Base-by-base conservation (phyloP, 345 rosid genomes). In the Clarkia xantiana region DNA sequence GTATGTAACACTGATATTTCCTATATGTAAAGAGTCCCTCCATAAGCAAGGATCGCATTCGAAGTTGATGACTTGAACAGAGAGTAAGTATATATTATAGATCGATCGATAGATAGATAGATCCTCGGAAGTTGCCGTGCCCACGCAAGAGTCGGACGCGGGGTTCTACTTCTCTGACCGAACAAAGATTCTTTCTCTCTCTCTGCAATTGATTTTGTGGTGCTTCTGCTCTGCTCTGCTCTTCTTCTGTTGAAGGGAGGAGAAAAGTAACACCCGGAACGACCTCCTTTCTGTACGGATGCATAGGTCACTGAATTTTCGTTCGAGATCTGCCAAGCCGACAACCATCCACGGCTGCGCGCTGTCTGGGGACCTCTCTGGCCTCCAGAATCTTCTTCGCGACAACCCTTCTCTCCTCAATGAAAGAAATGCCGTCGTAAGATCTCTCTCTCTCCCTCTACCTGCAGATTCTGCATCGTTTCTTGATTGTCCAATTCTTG, bases 351-450 rank as follows among this genome's bases (percentile, higher is more conserved):
- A 93, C 67, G 78, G 66, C 64, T 82, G 64, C 56, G 94, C 96
- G 42, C 97, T 75, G 56, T 74, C 84, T 16, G 99, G 99, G n/a
- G 91, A 93, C 70, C 78, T 84, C 56, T 53, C 66, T 42, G 65
- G 65, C 15, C 62, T 87, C 60, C 94, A 78, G 65, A 82, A 61
- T 61, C 74, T 93, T 41, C 84, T 93, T 53, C 71, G 72, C 10
- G 80, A 65, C 52, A 73, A 71, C 46, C 81, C 86, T 53, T 74
- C 69, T 69, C 91, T 93, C 62, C 79, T 93, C 68, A 80, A 93
- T 53, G 94, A 84, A 46, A 66, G 91, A 45, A 91, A 86, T 59
- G 84, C 99, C 53, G 94, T 84, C 39, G 99, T 87, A 71, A 65
- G 80, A 62, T 68, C 52, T 76, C 80, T 1, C 45, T n/a, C 42